Evolutionary conservation across 176 grass and related monocot genomes (phyloP).

Genomic region (Avena eriantha): DNA sequence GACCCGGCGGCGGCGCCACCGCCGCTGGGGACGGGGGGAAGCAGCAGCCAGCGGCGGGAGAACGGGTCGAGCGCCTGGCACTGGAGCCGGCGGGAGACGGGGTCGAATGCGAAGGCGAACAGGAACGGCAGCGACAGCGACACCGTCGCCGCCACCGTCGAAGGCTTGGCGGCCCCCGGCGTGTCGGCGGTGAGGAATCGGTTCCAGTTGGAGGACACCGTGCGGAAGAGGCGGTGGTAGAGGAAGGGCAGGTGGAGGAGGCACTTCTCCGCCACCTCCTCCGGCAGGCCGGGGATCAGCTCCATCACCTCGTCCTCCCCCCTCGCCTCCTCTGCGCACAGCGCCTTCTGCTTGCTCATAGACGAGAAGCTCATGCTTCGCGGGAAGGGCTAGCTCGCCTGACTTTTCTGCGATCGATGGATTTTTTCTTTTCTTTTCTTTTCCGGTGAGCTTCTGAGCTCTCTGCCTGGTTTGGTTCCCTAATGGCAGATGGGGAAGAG

Average conservation of each 20-base stretch:
- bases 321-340: slow-evolving; percentile 28
- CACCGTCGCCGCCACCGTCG: not conserved
- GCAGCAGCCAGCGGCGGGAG: slow-evolving; percentile 73
- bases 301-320: slow-evolving; percentile 59
- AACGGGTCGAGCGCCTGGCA: slow-evolving; percentile 86
- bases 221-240: slow-evolving; percentile 86
- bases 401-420: too few species aligned
- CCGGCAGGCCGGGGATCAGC: slow-evolving; percentile 86
- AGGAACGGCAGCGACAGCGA: slow-evolving; percentile 70
- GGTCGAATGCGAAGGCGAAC: slow-evolving; percentile 88
- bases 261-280: slow-evolving; percentile 98
- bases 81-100: slow-evolving; percentile 73
- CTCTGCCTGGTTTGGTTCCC: too few species aligned
- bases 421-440: too few species aligned
- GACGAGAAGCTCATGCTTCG: slow-evolving; percentile 50
- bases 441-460: too few species aligned
- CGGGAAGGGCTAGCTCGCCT: too few species aligned
- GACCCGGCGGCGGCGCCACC: slow-evolving; percentile 47
- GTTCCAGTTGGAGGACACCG: slow-evolving; percentile 92
- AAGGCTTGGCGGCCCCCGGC: slow-evolving; percentile 29
- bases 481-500: too few species aligned
- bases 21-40: slow-evolving; percentile 68
- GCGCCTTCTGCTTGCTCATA: slow-evolving; percentile 54
- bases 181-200: slow-evolving; percentile 67
- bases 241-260: slow-evolving; percentile 98